Evolutionary conservation across 2,329 filamentous ascomycete species (phyloP), one percentile per base, ranked within the genome.

Genomic region (Fusarium armeniacum): DNA sequence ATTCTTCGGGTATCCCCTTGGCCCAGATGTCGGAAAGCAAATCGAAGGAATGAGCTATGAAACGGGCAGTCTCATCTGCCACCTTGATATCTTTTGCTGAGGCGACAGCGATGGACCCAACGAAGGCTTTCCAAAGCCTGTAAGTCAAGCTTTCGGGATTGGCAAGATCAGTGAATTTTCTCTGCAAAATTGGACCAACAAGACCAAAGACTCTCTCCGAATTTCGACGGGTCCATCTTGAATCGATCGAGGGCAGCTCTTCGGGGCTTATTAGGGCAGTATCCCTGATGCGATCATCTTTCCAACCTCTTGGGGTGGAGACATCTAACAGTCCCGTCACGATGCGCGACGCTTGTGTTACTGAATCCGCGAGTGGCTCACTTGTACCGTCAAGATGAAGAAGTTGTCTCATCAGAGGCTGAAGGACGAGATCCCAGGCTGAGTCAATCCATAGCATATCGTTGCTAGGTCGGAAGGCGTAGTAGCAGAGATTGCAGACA

Each of bases 81-180:
- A 94, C 90, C 73, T 95, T 97, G 72, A 99, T 91, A 79, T 99
- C 96, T 79, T 97, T 97, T 43, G 85, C 86, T 26, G 90, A 90
- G 40, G 92, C 91, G 50, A 87, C 86, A 4, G 89, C 86, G 28
- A 94, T 82, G 2, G 90, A 87, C 5, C 83, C 81, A 44, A 93
- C 83, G 15, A 93, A 82, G 2, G 86, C 83, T 30, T 82, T 78
- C 90, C 90, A 93, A 38, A 93, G 82, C 10, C 80, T 82, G 50
- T 80, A 82, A 1, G 82, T 76, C 12, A 79, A 72, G 67, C 87
- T 92, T 20, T 86, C 85, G 2, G 86, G 83, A 51, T 88, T 83
- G 11, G 87, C 84, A n/a, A 95, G 76, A 18, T 88, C 87, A 54
- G 85, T 81, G 51, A 93, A 89, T 53, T 85, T 86, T 58, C 81